These are phyloP conservation scores for Scenedesmus sp. DNA, from an alignment of 163 green algal genomes.

Conservation along the genomic window DNA sequence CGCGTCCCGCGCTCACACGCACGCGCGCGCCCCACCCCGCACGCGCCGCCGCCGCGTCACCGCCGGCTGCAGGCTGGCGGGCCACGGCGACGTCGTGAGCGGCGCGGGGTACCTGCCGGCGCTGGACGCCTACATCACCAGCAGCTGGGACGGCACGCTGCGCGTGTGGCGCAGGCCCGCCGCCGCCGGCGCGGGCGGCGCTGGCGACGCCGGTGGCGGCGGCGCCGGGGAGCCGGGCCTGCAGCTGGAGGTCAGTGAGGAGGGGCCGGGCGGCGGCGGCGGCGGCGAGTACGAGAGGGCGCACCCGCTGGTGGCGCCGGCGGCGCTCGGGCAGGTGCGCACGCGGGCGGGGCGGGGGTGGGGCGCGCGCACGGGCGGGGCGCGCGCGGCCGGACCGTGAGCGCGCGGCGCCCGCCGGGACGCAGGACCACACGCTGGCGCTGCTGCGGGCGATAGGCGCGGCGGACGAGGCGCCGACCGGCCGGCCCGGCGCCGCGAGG, in stretches of 20 bases:
- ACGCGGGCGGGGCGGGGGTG: not conserved
- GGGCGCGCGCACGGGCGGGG: not conserved
- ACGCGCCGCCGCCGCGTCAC: too few relatives aligned
- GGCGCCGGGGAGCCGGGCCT: not conserved
- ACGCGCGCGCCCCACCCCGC: too few relatives aligned
- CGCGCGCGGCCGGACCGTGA: not conserved
- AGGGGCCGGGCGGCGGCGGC: not conserved
- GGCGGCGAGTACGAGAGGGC: slow-evolving; percentile 61
- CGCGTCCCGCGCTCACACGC: too few relatives aligned
- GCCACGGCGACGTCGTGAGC: slow-evolving; percentile 70
- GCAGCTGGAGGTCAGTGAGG: slow-evolving; percentile 24
- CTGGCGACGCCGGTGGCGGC: not conserved
- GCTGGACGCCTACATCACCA: slow-evolving; percentile 67
- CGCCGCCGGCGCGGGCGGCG: not conserved
- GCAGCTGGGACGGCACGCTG: slow-evolving; percentile 43
- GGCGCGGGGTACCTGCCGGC: slow-evolving; percentile 64
- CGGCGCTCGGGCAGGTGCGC: slow-evolving; percentile 56
- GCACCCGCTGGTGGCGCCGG: slow-evolving; percentile 60
- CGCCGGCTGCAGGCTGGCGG: slow-evolving; percentile 61
- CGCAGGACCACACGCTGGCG: slow-evolving; percentile 52
- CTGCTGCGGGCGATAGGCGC: slow-evolving; percentile 63
- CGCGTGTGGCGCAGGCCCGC: slow-evolving; percentile 15
- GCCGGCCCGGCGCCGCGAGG: slow-evolving; percentile 36
- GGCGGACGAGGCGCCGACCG: slow-evolving; percentile 48
- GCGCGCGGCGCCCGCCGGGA: not conserved